Percentiles rank a stretch among this genome's conserved stretches.
Conservation (phyloP, 768 basidiomycete genomes). For the Russula compacta region DNA sequence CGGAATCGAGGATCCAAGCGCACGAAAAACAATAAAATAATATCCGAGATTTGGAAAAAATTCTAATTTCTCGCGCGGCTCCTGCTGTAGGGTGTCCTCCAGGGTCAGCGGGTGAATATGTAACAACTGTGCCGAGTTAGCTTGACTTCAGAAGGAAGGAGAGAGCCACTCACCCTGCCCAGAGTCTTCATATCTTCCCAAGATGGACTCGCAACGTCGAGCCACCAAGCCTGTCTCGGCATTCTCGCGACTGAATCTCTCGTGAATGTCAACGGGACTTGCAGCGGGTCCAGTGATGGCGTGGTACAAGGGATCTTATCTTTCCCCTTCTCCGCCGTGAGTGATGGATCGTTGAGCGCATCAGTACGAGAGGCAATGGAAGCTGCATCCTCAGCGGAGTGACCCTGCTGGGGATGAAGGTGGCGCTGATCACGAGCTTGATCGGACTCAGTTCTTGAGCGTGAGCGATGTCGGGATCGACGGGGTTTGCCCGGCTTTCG, state of each 20-base stretch:
- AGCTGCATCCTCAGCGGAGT: background rate
- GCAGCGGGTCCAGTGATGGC: background rate
- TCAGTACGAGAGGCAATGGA: background rate
- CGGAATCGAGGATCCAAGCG: constrained; percentile 53
- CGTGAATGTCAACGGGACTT: background rate
- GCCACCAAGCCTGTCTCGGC: constrained; percentile 70
- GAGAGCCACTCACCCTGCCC: constrained; percentile 50
- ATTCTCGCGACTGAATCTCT: constrained; percentile 7
- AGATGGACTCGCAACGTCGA: constrained; percentile 80
- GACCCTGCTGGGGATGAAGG: background rate
- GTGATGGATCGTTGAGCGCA: background rate
- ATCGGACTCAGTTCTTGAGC: background rate
- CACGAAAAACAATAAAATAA: constrained; percentile 82
- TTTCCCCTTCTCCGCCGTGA: constrained; percentile 39
- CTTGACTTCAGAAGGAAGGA: background rate
- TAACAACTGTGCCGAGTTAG: constrained; percentile 42
- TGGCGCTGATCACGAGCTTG: background rate
- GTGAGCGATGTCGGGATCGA: constrained; percentile 13
- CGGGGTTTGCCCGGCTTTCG: constrained; percentile 17
- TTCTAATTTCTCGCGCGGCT: constrained; percentile 88
- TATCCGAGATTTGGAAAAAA: constrained; percentile 82
- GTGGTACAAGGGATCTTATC: constrained; percentile 24
- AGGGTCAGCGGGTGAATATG: constrained; percentile 88
- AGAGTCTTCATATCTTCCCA: constrained; percentile 83
- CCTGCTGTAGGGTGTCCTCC: constrained; percentile 88